Evolutionary conservation across 768 basidiomycete genomes (phyloP).

Genomic region (Leccinum variicolor): DNA sequence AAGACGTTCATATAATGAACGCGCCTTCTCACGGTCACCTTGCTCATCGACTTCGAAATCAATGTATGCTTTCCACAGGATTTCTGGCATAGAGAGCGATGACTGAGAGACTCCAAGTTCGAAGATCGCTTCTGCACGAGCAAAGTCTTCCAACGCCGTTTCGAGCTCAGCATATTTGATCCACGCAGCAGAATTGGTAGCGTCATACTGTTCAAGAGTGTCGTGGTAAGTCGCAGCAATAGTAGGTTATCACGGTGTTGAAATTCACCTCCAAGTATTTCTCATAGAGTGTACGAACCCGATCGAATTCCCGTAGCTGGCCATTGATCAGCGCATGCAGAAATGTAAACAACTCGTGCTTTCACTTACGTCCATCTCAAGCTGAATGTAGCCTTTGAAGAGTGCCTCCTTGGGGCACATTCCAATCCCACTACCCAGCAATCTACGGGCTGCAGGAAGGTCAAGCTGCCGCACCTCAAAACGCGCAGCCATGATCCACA

Average conservation of each 20-base stretch:
- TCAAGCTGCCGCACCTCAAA: conserved; percentile 89
- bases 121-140: conserved; percentile 90
- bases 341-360: neutral
- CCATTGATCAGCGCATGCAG: conserved; percentile 6
- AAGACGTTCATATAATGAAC: conserved; percentile 87
- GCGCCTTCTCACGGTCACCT: conserved; percentile 80
- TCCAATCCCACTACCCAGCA: conserved; percentile 87
- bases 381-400: conserved; percentile 94
- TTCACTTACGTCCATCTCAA: conserved; percentile 77
- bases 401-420: conserved; percentile 95
- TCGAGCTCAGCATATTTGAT: conserved; percentile 95
- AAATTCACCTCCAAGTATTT: conserved; percentile 83
- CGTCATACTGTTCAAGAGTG: conserved; percentile 58
- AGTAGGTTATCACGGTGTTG: neutral
- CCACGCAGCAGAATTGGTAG: conserved; percentile 91
- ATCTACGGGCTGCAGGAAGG: conserved; percentile 79
- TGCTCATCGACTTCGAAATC: conserved; percentile 91
- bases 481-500: conserved; percentile 90
- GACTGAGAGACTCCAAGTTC: conserved; percentile 85
- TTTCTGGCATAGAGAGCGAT: conserved; percentile 90
- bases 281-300: conserved; percentile 86
- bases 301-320: conserved; percentile 91
- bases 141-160: conserved; percentile 78
- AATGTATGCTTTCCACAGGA: conserved; percentile 93
- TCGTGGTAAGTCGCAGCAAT: neutral